Base-by-base conservation (phyloP, 805 yeast species). In the Yamadazyma sp. region DNA sequence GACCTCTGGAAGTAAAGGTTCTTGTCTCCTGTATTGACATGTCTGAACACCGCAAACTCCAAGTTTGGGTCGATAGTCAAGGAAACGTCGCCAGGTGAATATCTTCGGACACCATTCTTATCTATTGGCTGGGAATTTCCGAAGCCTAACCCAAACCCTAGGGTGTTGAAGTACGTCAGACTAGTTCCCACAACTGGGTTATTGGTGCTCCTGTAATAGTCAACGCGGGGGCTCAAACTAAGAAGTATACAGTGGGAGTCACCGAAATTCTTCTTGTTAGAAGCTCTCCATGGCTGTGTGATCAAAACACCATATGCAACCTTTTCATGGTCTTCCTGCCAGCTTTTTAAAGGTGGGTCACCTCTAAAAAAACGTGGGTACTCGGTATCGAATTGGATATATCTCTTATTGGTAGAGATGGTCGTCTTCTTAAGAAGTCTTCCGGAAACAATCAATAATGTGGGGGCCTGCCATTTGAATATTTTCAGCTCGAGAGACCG, bases 401-500 rank as follows among this genome's bases (percentile, higher is more conserved):
- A 80, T 21, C 84, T 57, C 36, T 64, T 71, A 38, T 68, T 74
- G 14, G 63, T 52, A 4, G 53, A 34, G 7, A 56, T 51, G 0
- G 70, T 61, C 39, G 60, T 60, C 24, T 52, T 36, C 28, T 59
- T 55, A 16, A 81, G 55, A 32, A 77, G 55, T 47, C 70, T 73
- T 0, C 97, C 98, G 3, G 78, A 73, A 0, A 91, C 66, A 0
- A 90, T 42, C 6, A 90, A 47, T 1, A 91, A 55, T 0, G 95
- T 77, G 0, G 96, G 95, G 0, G 95, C 93, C 48, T 77, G 80
- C 96, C 97, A 91, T 50, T 89, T 87, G 66, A 87, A 78, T 0
- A 83, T 84, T 45, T 82, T 86, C 39, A 82, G 75, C 59, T 90
- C 96, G 41, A 91, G 73, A 0, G 96, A 83, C 20, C 95, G 65